Base-by-base conservation (phyloP, 495 filamentous ascomycete species). In the Aspergillus nidulans region DNA sequence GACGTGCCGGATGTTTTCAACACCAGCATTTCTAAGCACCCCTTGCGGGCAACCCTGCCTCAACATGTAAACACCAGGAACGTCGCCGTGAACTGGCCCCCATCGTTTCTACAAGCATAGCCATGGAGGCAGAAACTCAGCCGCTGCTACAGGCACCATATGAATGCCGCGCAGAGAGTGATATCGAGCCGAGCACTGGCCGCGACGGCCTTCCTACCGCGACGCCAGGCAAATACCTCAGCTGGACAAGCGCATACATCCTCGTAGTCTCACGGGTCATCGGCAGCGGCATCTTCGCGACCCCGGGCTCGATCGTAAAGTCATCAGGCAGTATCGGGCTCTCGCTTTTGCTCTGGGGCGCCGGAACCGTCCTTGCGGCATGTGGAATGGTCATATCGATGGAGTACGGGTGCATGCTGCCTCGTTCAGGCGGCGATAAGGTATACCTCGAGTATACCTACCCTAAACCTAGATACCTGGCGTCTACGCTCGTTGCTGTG, bases 401-500 rank as follows among this genome's bases (percentile, higher is more conserved):
- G 56, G 87, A 91, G 61, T 87, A 80, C 59, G 87, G 87, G 0
- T 86, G 81, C 63, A 88, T 89, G 84, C 69, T 89, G 46, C 86
- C 87, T 43, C 73, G 84, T 2, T 85, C 81, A 3, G 86, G 88
- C 2, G 87, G 86, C 18, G 77, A 82, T 38, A 90, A 90, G 68
- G 71, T 90, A 25, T 92, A 92, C 58, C 80, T 91, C 49, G 88
- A 92, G 60, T 87, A 84, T 66, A 83, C 84, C 0, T 92, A 90
- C 69, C 82, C 78, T 0, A 73, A 73, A 21, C 88, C 88, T 2
- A 78, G 78, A 15, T 89, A 87, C 59, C 76, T 92, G 16, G 85
- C 85, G 0, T 86, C 86, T 3, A 85, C 81, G 0, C 63, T 90
- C 42, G 69, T 91, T 34, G 84, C 85, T 1, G 77, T 85, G 6